A percentile compares a stretch with the other conserved stretches of the same genome.
These are phyloP conservation scores for Phoma sp. DNA, from an alignment of 2,329 filamentous ascomycete genomes.

Conservation along the genomic window DNA sequence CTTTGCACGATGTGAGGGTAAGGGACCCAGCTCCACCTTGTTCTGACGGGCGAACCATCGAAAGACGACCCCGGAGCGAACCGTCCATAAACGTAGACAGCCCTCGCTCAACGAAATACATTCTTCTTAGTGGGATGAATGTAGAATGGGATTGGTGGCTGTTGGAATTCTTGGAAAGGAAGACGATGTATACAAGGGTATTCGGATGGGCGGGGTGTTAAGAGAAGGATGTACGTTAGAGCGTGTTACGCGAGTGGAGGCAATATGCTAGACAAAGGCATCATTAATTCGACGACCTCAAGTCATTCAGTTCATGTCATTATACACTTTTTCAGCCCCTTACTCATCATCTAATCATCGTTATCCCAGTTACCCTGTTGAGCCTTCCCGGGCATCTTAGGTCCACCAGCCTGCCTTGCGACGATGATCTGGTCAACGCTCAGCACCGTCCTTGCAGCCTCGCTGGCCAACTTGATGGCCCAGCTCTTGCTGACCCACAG, in stretches of 20 bases:
- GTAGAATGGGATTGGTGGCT: too few relatives aligned
- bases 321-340: constrained; percentile 1
- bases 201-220: too few relatives aligned
- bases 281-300: not conserved
- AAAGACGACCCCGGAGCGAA: too few relatives aligned
- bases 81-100: too few relatives aligned
- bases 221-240: too few relatives aligned
- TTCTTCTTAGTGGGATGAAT: too few relatives aligned
- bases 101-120: too few relatives aligned
- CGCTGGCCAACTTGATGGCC: constrained; percentile 96
- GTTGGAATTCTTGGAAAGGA: too few relatives aligned
- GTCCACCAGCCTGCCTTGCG: constrained; percentile 92
- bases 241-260: not conserved
- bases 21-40: too few relatives aligned
- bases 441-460: constrained; percentile 89
- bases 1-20: too few relatives aligned
- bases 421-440: constrained; percentile 99
- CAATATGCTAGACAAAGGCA: not conserved
- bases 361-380: constrained; percentile 71
- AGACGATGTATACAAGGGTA: too few relatives aligned
- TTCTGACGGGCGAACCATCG: too few relatives aligned
- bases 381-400: constrained; percentile 95
- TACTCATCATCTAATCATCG: constrained; percentile 51
- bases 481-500: constrained; percentile 90
- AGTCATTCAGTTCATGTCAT: constrained; percentile 10